Base-by-base conservation (phyloP, 2,329 filamentous ascomycete genomes). In the Triangularia setosa region DNA sequence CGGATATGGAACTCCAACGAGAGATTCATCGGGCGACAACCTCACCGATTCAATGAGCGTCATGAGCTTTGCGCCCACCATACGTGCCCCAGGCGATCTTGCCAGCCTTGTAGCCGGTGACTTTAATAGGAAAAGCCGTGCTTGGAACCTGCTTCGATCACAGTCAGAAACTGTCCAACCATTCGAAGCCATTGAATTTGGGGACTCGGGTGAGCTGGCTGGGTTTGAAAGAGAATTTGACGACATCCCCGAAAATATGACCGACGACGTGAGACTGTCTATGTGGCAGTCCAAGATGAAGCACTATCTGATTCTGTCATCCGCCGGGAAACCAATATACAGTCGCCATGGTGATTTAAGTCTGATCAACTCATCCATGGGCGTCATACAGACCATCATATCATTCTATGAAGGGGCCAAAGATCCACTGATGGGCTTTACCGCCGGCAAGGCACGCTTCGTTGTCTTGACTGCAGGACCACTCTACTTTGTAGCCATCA, bases 301-400 rank as follows among this genome's bases (percentile, higher is more conserved):
- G 77, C 95, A 99, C 77, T 99, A 97, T 76, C 87, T 99, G 78
- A 96, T 99, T 72, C 81, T 99, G 1, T 98, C 95, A 2, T 94
- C 93, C 14, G 94, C 96, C 9, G 95, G 95, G 21, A 99, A 99
- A 75, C 96, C 95, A 11, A 96, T 99, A 58, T 99, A 94, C 83
- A 98, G 93, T 73, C 87, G 96, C 58, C 94, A 99, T 74, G 95
- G 96, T 48, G 92, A 97, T 70, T 84, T 96, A 69, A 88, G 90
- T 62, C 81, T 98, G 53, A 92, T 98, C 74, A 97, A 96, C 71
- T 90, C 91, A 59, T 97, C 95, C 71, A 94, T 98, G 75, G 95
- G 95, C 48, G 90, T 99, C 18, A 89, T 97, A 1, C 95, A 98
- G 75, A 99, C 95, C 53, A 94, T 99, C 71, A 97, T 99, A 67